Evolutionary conservation across 805 yeast genomes (phyloP), one percentile per base, ranked within the genome.

Genomic region (Ogataea allantospora): DNA sequence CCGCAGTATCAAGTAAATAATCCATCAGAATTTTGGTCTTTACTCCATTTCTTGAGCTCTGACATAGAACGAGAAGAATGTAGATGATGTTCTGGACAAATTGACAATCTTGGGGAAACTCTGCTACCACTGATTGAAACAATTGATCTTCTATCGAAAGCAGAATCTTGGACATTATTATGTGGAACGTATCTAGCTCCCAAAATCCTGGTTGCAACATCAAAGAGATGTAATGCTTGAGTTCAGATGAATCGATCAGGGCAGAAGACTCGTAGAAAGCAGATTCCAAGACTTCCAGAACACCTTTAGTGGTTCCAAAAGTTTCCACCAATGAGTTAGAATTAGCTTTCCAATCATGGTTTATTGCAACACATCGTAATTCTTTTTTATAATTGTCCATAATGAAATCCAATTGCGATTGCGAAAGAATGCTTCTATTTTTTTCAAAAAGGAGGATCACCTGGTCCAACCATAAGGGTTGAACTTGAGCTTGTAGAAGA

Each of bases 361-460:
- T 58, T 5, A 78, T 54, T 8, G 78, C 73, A 2, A 79, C 67
- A 51, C 89, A 82, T 20, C 70, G 51, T 36, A 71, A 68, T 35
- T 75, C 74, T 9, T 66, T 63, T 4, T 62, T 58, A 53, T 76
- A 80, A 47, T 63, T 70, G 3, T 64, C 57, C 18, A 83, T 54
- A 3, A 83, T 68, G 35, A 64, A 67, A 9, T 43, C 37, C 4
- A 50, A 36, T 14, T 56, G 47, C 7, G 50, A 38, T 2, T 44
- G 25, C 7, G 45, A 33, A 9, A 57, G 44, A 15, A 47, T 24
- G n/a, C 37, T 14, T 24, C 33, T 38, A 38, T 54, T 51, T 3
- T 13, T 35, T 30, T 50, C 48, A n/a, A 55, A 45, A 14, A 51
- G 48, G 4, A 22, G 22, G 12, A 53, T 40, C 10, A 47, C 33